phyloP scores from a whole-genome alignment of 1,284 basidiomycete genomes.

The Cutaneotrichosporon mucoides region DNA sequence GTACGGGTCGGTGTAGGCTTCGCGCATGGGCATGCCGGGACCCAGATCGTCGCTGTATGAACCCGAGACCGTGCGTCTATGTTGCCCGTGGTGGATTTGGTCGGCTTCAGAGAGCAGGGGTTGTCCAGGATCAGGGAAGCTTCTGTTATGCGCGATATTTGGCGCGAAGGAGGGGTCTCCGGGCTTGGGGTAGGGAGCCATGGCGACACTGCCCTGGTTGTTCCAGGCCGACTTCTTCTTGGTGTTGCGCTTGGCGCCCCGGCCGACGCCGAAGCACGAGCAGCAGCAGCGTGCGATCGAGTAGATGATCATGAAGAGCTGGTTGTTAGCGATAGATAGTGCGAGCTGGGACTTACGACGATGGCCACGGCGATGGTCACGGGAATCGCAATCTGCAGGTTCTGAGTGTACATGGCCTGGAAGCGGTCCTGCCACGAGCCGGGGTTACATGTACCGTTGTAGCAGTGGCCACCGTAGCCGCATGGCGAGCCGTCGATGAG shows the following conservation, averaged over 20 bases:
- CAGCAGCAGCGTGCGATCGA: conserved; percentile 10
- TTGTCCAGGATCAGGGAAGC: background rate
- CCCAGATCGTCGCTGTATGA: conserved; percentile 3
- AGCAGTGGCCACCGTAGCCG: conserved; percentile 71
- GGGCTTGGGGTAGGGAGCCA: conserved; percentile 13
- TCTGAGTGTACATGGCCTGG: conserved; percentile 66
- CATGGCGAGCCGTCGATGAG: conserved; percentile 83
- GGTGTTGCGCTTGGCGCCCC: background rate
- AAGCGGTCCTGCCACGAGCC: conserved; percentile 62
- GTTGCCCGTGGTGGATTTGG: background rate
- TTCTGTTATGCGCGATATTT: background rate
- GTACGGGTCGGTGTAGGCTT: conserved; percentile 3
- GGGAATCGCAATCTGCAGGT: conserved; percentile 75
- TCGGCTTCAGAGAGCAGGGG: background rate
- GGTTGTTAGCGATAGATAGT: background rate
- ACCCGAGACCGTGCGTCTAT: background rate
- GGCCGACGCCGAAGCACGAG: background rate
- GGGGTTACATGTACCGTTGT: conserved; percentile 61
- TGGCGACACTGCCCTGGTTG: conserved; percentile 13
- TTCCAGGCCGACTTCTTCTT: conserved; percentile 14
- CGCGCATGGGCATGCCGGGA: background rate
- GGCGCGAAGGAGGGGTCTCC: background rate
- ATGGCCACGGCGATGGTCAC: conserved; percentile 69
- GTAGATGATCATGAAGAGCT: conserved; percentile 18
- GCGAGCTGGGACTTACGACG: conserved; percentile 45